Evolutionary conservation across 2,329 filamentous ascomycete genomes (phyloP).

Genomic region (Neopestalotiopsis clavispora): DNA sequence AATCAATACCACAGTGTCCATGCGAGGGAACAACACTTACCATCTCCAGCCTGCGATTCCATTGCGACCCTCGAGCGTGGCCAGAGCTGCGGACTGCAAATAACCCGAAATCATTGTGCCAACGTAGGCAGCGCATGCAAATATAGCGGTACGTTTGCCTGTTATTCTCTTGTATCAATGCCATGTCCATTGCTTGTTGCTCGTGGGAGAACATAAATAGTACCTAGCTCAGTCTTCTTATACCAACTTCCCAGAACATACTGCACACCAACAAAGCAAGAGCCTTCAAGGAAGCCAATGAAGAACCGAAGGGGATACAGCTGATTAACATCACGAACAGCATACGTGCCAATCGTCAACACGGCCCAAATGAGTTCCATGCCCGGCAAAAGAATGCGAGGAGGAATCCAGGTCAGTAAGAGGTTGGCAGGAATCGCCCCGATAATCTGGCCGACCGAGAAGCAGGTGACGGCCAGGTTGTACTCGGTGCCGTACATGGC

Average conservation of each 20-base stretch:
- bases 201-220: background rate
- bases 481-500: constrained; percentile 24
- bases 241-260: constrained; percentile 65
- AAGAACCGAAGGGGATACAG: constrained; percentile 46
- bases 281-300: constrained; percentile 50
- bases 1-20: background rate
- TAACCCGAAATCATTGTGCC: constrained; percentile 65
- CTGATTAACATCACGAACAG: constrained; percentile 24
- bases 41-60: constrained; percentile 58
- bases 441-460: constrained; percentile 24
- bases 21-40: constrained; percentile 35
- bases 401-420: constrained; percentile 44
- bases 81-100: constrained; percentile 52
- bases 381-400: constrained; percentile 47
- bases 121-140: constrained; percentile 63
- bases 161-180: background rate
- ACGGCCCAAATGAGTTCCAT: constrained; percentile 41
- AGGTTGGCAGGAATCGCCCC: constrained; percentile 28
- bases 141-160: constrained; percentile 65
- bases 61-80: constrained; percentile 45
- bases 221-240: constrained; percentile 58
- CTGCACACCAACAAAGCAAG: constrained; percentile 52
- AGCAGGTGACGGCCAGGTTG: constrained; percentile 24
- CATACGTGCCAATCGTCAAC: constrained; percentile 27
- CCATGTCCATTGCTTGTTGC: background rate